These are phyloP conservation scores for Penicillium diatomitis DNA, from an alignment of 495 filamentous ascomycete genomes.

Conservation along the genomic window DNA sequence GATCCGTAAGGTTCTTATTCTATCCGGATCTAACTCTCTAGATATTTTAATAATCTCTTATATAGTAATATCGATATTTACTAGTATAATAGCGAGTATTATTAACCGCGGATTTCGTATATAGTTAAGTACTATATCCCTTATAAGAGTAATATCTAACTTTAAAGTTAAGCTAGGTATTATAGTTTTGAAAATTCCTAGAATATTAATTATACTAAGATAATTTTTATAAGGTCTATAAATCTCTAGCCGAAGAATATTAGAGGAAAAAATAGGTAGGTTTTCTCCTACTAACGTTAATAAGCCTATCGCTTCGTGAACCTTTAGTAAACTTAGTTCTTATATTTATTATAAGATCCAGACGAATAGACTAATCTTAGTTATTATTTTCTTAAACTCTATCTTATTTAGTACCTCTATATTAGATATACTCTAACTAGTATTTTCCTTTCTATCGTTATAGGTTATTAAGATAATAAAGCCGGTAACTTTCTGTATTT, in stretches of 20 bases:
- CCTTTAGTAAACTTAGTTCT: slow-evolving; percentile 12
- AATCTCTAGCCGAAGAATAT: slow-evolving; percentile 47
- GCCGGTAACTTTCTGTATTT: background rate
- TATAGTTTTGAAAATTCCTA: too few species aligned
- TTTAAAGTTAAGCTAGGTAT: slow-evolving; percentile 31
- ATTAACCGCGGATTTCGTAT: slow-evolving; percentile 27
- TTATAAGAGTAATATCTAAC: slow-evolving; percentile 21
- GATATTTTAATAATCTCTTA: slow-evolving; percentile 42
- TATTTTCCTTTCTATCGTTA: background rate
- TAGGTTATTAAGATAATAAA: slow-evolving; percentile 5
- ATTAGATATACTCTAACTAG: background rate
- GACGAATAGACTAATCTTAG: too few species aligned
- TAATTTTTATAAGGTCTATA: slow-evolving; percentile 38
- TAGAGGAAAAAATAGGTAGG: slow-evolving; percentile 34
- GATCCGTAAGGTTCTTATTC: slow-evolving; percentile 44
- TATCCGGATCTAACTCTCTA: slow-evolving; percentile 32
- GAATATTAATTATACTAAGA: slow-evolving; percentile 48
- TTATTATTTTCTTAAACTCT: slow-evolving; percentile 33
- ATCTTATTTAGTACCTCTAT: slow-evolving; percentile 32
- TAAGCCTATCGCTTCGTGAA: slow-evolving; percentile 8
- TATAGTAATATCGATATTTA: slow-evolving; percentile 42
- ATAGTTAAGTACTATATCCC: slow-evolving; percentile 21
- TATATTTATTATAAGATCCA: too few species aligned
- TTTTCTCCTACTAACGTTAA: too few species aligned
- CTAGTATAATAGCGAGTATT: slow-evolving; percentile 32